These are phyloP conservation scores for Bruguiera sexangula DNA, from an alignment of 345 rosid genomes.

Conservation along the genomic window DNA sequence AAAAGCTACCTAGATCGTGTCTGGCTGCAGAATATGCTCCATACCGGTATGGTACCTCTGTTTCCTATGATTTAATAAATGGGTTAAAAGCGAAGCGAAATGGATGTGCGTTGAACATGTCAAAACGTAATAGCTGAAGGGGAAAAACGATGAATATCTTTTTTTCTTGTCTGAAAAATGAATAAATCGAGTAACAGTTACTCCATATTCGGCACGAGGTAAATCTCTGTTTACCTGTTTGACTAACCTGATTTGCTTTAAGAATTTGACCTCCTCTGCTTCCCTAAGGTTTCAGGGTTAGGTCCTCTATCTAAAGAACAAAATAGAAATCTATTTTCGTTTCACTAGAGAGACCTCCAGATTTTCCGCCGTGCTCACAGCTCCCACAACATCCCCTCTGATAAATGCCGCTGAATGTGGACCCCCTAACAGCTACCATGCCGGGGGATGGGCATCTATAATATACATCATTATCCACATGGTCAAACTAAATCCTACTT, in stretches of 20 bases:
- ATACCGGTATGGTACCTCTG: no score
- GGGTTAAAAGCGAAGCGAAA: no score
- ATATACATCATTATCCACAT: conserved; percentile 8
- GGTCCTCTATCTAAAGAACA: conserved; percentile 13
- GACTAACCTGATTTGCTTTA: conserved; percentile 28
- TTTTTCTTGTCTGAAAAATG: conserved; percentile 14
- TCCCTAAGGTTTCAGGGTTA: conserved; percentile 9
- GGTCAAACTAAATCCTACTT: conserved; percentile 22
- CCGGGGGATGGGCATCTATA: conserved; percentile 2
- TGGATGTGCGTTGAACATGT: no score
- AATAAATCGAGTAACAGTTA: conserved; percentile 28
- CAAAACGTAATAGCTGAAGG: not conserved
- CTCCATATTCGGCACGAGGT: conserved; percentile 6
- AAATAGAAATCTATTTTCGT: conserved; percentile 7
- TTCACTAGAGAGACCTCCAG: not conserved
- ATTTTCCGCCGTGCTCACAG: conserved; percentile 17
- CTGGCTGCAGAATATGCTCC: no score
- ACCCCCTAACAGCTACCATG: conserved; percentile 4
- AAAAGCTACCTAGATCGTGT: no score
- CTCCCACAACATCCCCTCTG: conserved; percentile 6
- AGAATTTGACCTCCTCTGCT: conserved; percentile 18
- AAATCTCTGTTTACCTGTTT: conserved; percentile 11
- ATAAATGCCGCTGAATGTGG: conserved; percentile 12
- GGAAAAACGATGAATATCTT: not conserved
- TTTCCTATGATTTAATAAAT: no score